These are phyloP conservation scores for Trametes versicolor DNA, from an alignment of 1,284 basidiomycete species.

Conservation along the genomic window DNA sequence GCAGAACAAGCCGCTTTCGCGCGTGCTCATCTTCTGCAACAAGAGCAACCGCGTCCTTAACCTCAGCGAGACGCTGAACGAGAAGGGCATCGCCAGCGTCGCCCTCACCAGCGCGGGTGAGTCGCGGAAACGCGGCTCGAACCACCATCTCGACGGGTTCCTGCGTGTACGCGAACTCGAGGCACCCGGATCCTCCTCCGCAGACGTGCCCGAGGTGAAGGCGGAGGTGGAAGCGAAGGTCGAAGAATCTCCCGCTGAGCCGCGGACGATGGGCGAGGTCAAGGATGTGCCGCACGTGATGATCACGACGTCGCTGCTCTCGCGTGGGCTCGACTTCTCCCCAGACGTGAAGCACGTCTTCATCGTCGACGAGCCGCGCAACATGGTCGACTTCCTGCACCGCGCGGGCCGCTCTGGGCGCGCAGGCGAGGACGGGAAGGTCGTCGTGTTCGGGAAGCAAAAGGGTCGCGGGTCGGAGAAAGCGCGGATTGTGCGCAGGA, in stretches of 20 bases:
- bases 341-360: slow-evolving; percentile 82
- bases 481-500: slow-evolving; percentile 59
- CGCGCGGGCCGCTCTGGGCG: slow-evolving; percentile 86
- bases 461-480: slow-evolving; percentile 56
- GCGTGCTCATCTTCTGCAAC: slow-evolving; percentile 87
- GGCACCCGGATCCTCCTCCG: neutral
- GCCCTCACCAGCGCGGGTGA: slow-evolving; percentile 67
- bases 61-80: slow-evolving; percentile 63
- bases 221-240: neutral
- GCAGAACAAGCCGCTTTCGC: slow-evolving; percentile 51
- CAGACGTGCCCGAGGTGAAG: neutral
- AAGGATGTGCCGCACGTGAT: slow-evolving; percentile 68
- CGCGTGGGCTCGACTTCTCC: slow-evolving; percentile 90
- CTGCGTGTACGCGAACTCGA: slow-evolving; percentile 49
- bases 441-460: slow-evolving; percentile 76
- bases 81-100: slow-evolving; percentile 72
- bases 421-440: slow-evolving; percentile 71
- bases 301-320: slow-evolving; percentile 90
- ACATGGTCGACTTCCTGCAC: slow-evolving; percentile 91
- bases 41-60: slow-evolving; percentile 72
- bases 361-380: slow-evolving; percentile 85
- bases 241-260: neutral
- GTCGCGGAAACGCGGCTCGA: slow-evolving; percentile 69
- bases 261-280: slow-evolving; percentile 28
- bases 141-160: slow-evolving; percentile 80